Conservation (phyloP, 2,329 filamentous ascomycete species). For the Diaporthe eres region DNA sequence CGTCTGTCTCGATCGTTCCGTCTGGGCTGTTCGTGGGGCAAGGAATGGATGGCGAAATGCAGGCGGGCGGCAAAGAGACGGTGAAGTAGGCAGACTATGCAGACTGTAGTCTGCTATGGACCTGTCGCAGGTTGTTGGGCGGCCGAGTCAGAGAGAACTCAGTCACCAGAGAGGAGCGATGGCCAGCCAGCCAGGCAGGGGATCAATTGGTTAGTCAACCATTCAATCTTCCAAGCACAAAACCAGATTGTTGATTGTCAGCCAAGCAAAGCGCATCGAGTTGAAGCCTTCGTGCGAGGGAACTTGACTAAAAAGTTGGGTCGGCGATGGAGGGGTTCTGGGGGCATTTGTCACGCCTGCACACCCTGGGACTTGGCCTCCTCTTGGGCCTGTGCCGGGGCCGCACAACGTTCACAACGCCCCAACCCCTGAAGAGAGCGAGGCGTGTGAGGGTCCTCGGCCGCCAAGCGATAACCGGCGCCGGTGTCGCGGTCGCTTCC, state of each 20-base stretch:
- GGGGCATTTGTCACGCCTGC: constrained; percentile 16
- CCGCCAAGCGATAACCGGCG: constrained; percentile 26
- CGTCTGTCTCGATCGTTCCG: neutral
- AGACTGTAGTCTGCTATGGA: neutral
- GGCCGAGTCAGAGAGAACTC: constrained; percentile 19
- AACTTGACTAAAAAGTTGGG: constrained; percentile 30
- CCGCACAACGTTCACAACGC: neutral
- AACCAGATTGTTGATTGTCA: neutral
- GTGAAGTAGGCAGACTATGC: neutral
- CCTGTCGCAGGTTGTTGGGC: neutral
- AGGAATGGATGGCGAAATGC: neutral
- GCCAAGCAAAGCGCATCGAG: constrained; percentile 25
- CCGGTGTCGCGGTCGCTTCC: constrained; percentile 13
- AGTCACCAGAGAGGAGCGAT: neutral
- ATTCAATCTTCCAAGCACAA: neutral
- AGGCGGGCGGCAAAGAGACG: neutral
- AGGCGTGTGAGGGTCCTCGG: neutral
- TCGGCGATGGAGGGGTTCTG: neutral
- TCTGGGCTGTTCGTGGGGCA: neutral
- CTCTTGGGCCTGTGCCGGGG: neutral
- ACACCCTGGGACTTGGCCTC: neutral
- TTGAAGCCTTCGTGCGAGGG: neutral
- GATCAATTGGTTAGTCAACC: constrained; percentile 10
- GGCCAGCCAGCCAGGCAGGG: neutral
- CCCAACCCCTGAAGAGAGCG: neutral